Conservation (phyloP, 495 filamentous ascomycete genomes). For the Xylaria sp. region DNA sequence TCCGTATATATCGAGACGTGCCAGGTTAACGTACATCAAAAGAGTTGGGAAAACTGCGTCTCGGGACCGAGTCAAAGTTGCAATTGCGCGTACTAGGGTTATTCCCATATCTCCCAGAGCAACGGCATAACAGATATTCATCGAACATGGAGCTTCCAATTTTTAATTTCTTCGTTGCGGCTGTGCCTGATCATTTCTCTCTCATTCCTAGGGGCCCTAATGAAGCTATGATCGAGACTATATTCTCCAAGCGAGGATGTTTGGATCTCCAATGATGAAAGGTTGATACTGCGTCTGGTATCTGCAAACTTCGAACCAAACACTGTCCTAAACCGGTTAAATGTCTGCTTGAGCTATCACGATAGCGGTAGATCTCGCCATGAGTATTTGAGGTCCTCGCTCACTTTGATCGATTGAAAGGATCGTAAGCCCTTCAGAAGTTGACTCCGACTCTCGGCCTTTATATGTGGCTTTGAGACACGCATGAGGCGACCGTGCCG, state of each 20-base stretch:
- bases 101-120: background rate
- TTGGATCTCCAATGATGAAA: background rate
- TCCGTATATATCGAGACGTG: background rate
- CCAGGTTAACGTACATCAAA: background rate
- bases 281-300: background rate
- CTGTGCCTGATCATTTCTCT: constrained; percentile 2
- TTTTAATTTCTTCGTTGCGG: constrained; percentile 19
- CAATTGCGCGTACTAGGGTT: background rate
- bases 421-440: background rate
- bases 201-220: background rate
- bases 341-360: background rate
- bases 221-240: background rate
- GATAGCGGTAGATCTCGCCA: background rate
- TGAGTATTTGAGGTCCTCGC: background rate
- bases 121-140: background rate
- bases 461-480: constrained; percentile 34
- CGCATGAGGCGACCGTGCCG: constrained; percentile 29
- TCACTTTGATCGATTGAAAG: constrained; percentile 20
- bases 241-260: constrained; percentile 8
- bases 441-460: background rate
- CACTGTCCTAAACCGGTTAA: background rate
- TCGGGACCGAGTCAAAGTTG: background rate
- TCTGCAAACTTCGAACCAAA: background rate
- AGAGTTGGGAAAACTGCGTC: background rate
- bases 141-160: background rate